Base-by-base conservation (phyloP, 768 basidiomycete genomes). In the Pulveroboletus frians region DNA sequence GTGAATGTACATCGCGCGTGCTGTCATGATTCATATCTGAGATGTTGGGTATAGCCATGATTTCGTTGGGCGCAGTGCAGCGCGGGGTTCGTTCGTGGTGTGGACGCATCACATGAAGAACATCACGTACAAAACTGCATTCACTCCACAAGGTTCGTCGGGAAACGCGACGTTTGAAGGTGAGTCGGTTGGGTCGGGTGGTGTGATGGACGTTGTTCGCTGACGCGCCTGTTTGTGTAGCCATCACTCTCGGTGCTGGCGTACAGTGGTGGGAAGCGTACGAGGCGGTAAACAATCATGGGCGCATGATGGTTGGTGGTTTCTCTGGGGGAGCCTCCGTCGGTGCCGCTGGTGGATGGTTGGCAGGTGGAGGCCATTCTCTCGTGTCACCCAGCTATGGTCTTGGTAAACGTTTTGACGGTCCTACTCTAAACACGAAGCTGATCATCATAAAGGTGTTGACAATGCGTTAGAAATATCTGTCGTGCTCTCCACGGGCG, bases 341-440 rank as follows among this genome's bases (percentile, higher is more conserved):
- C 4, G 78, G 76, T 32, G 70, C 76, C 21, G 69, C 71, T 13
- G 76, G 75, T 26, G 78, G 77, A 17, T 80, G 75, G 73, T 46
- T 74, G 4, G 59, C 68, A 26, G 77, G 78, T 11, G 76, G 74
- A 5, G 76, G 78, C 2, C 75, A 79, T 47, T 73, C 72, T 35
- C 53, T 62, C 6, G 49, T 76, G 9, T 62, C 72, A 4, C 66
- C 76, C 2, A 59, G 47, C 7, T 69, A 69, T 51, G 77, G 77
- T 13, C 67, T 77, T n/a, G 73, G 74, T 74, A 54, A 39, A 9
- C n/a, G 26, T 36, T 5, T 10, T 11, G 10, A 14, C 32, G 9
- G 26, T 37, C 34, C 10, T n/a, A 23, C 13, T 31, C 30, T 50
- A 29, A 39, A 20, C 3, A 5, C 17, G 1, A 7, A 34, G 13